Conservation (phyloP, 345 rosid species). For the Corchorus capsularis region DNA sequence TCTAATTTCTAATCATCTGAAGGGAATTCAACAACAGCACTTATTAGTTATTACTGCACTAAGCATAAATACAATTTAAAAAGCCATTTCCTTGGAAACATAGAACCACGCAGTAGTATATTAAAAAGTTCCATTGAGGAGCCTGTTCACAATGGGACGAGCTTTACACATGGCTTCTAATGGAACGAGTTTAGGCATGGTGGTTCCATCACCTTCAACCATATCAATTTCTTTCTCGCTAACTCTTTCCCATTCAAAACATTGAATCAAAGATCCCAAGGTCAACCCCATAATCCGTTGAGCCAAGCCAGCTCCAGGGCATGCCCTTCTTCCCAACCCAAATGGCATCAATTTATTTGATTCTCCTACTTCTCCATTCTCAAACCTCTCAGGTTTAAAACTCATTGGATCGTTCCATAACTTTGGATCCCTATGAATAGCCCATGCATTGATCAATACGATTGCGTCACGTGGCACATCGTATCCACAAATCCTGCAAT, state of each 20-base stretch:
- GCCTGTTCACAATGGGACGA: conserved; percentile 18
- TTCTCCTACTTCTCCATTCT: not conserved
- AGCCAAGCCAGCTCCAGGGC: conserved; percentile 19
- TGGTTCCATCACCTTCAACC: conserved; percentile 18
- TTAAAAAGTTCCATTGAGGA: no score
- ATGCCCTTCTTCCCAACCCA: conserved; percentile 22
- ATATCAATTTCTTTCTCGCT: conserved; percentile 19
- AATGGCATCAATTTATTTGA: conserved; percentile 24
- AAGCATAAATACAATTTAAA: no score
- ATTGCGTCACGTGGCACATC: not conserved
- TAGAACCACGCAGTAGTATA: no score
- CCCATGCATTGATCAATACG: conserved; percentile 12
- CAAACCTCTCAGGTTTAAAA: conserved; percentile 29
- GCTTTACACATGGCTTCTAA: conserved; percentile 10
- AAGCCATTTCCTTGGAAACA: no score
- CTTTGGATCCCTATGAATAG: conserved; percentile 11
- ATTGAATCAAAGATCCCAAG: conserved; percentile 30
- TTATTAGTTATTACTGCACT: no score
- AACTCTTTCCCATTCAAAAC: conserved; percentile 26
- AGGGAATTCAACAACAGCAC: no score
- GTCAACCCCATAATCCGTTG: conserved; percentile 21
- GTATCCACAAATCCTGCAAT: conserved; percentile 11
- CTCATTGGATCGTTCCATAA: conserved; percentile 4
- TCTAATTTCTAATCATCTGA: no score
- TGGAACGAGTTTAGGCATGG: conserved; percentile 23